Evolutionary conservation across 2,329 filamentous ascomycete species (phyloP).

Genomic region (Clarireedia monteithiana): DNA sequence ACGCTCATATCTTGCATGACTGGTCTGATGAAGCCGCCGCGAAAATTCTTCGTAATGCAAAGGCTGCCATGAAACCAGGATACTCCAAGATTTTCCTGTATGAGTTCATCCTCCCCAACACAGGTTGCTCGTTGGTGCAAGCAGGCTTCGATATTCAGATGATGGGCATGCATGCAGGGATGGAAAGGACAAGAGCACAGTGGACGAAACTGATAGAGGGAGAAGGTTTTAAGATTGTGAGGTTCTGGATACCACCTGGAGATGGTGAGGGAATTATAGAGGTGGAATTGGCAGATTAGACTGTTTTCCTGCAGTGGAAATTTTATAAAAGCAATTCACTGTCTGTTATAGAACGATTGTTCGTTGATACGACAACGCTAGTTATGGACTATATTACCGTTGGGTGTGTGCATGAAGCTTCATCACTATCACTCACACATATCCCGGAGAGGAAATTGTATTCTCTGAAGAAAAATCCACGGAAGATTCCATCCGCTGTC

Average conservation of each 20-base stretch:
- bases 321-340: too few relatives aligned
- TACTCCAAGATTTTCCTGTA: conserved; percentile 32
- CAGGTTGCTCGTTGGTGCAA: conserved; percentile 27
- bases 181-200: conserved; percentile 28
- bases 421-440: too few relatives aligned
- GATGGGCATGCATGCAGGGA: conserved; percentile 29
- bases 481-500: too few relatives aligned
- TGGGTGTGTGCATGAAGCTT: too few relatives aligned
- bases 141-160: conserved; percentile 32
- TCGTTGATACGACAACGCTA: too few relatives aligned
- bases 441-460: too few relatives aligned
- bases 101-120: conserved; percentile 35
- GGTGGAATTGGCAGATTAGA: background rate
- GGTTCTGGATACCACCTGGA: background rate
- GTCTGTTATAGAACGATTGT: too few relatives aligned
- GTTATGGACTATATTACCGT: too few relatives aligned
- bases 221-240: background rate
- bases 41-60: background rate
- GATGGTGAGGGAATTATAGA: background rate
- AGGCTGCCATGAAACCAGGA: background rate
- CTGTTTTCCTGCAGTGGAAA: too few relatives aligned
- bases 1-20: conserved; percentile 34
- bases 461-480: too few relatives aligned
- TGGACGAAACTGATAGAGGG: background rate
- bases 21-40: conserved; percentile 27